Conservation (phyloP, 352 stramenopile species). For the Pythium phragmitis region DNA sequence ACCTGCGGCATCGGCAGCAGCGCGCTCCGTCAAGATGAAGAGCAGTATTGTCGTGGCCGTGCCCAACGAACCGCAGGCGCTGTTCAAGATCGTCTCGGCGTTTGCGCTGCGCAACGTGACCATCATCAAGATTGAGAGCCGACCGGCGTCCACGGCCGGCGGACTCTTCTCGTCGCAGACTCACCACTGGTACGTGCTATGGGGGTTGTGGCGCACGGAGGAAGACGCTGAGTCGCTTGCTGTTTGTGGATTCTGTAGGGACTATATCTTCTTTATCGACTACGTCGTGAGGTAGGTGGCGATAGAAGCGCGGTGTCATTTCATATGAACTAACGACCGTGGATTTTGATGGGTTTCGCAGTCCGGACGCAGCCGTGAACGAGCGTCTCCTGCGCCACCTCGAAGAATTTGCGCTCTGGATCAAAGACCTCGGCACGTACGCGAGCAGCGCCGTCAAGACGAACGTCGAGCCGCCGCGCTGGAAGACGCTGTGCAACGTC, state of each 20-base stretch:
- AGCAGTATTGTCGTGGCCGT: constrained; percentile 69
- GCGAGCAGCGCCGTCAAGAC: constrained; percentile 58
- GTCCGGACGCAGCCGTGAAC: constrained; percentile 38
- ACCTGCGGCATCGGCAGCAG: background rate
- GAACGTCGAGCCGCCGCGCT: constrained; percentile 62
- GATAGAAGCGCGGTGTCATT: background rate
- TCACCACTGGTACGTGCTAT: constrained; percentile 50
- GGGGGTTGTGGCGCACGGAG: background rate
- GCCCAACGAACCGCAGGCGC: constrained; percentile 62
- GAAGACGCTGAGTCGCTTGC: background rate
- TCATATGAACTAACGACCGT: background rate
- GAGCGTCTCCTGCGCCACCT: constrained; percentile 54
- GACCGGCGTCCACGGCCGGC: constrained; percentile 58
- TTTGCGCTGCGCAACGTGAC: constrained; percentile 76
- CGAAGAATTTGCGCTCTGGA: constrained; percentile 75
- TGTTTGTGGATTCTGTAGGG: constrained; percentile 30
- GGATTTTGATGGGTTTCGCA: constrained; percentile 2
- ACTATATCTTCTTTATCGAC: constrained; percentile 84
- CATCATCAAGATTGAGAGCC: constrained; percentile 83
- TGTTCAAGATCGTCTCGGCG: constrained; percentile 79
- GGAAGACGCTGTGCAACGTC: constrained; percentile 62
- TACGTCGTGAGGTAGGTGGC: constrained; percentile 52
- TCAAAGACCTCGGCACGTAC: constrained; percentile 77
- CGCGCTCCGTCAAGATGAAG: constrained; percentile 40
- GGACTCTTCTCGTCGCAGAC: constrained; percentile 64